Evolutionary conservation across 129 eudicot species (phyloP).

Genomic region (Flaveria sonorensis): DNA sequence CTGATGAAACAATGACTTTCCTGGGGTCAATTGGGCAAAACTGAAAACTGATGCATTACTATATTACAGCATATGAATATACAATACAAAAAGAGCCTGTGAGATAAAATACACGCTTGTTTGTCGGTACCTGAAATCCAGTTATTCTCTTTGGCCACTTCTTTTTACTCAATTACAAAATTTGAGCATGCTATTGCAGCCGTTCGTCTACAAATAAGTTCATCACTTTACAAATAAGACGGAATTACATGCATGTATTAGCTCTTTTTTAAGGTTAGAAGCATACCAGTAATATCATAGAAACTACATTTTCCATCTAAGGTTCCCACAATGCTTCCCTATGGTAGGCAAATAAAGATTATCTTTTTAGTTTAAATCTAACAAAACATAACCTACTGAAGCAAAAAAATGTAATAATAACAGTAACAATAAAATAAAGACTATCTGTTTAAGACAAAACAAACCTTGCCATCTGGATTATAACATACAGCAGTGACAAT

Average conservation of each 20-base stretch:
- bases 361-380: neutral
- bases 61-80: neutral
- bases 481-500: constrained; percentile 65
- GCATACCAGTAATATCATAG: constrained; percentile 68
- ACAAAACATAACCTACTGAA: neutral
- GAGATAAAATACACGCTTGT: neutral
- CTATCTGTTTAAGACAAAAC: neutral
- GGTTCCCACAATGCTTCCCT: constrained; percentile 85
- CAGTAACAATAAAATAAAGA: neutral
- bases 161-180: constrained; percentile 62
- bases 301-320: constrained; percentile 76
- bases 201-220: constrained; percentile 48
- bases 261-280: neutral
- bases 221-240: neutral
- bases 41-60: constrained; percentile 38
- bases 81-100: neutral
- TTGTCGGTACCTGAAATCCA: constrained; percentile 71
- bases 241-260: neutral
- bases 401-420: neutral
- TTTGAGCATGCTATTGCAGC: constrained; percentile 50
- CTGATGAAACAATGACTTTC: constrained; percentile 79
- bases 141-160: constrained; percentile 74
- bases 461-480: constrained; percentile 64
- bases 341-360: constrained; percentile 29
- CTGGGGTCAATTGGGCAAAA: constrained; percentile 65